Evolutionary conservation across 345 rosid species (phyloP).

Genomic region (Rhizophora apiculata): DNA sequence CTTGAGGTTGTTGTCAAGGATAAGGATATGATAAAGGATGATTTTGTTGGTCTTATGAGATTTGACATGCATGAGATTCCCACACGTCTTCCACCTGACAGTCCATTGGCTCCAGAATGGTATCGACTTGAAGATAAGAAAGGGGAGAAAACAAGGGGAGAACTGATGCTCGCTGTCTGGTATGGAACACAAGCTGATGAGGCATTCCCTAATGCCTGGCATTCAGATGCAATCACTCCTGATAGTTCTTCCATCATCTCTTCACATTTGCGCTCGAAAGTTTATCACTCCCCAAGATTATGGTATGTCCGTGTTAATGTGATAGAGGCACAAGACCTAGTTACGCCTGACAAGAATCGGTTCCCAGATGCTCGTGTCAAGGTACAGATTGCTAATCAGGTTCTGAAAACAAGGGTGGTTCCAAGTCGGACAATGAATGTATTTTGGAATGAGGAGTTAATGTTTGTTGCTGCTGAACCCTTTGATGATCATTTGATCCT

Average conservation of each 20-base stretch:
- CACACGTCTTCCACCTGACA: constrained; percentile 31
- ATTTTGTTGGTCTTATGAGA: constrained; percentile 27
- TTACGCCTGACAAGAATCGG: constrained; percentile 17
- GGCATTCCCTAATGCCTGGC: constrained; percentile 36
- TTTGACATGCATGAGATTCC: constrained; percentile 31
- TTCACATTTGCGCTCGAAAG: constrained; percentile 24
- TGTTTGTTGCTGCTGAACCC: constrained; percentile 36
- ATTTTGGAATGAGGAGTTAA: constrained; percentile 29
- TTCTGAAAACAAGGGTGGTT: constrained; percentile 23
- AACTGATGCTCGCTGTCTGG: constrained; percentile 35
- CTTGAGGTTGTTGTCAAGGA: constrained; percentile 30
- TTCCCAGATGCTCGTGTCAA: constrained; percentile 28
- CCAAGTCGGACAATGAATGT: constrained; percentile 24
- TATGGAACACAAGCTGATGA: constrained; percentile 36
- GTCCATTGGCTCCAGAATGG: constrained; percentile 35
- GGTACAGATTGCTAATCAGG: constrained; percentile 28
- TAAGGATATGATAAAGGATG: constrained; percentile 28
- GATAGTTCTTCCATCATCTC: constrained; percentile 17
- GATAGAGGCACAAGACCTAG: constrained; percentile 30
- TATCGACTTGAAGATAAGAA: constrained; percentile 34
- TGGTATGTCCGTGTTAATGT: constrained; percentile 35
- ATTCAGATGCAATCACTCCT: constrained; percentile 26
- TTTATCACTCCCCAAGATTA: constrained; percentile 31
- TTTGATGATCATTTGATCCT: constrained; percentile 31
- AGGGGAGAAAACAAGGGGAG: constrained; percentile 24